These are phyloP conservation scores for Hymenotorrendiella dingleyae DNA, from an alignment of 2,329 filamentous ascomycete species.

Conservation along the genomic window DNA sequence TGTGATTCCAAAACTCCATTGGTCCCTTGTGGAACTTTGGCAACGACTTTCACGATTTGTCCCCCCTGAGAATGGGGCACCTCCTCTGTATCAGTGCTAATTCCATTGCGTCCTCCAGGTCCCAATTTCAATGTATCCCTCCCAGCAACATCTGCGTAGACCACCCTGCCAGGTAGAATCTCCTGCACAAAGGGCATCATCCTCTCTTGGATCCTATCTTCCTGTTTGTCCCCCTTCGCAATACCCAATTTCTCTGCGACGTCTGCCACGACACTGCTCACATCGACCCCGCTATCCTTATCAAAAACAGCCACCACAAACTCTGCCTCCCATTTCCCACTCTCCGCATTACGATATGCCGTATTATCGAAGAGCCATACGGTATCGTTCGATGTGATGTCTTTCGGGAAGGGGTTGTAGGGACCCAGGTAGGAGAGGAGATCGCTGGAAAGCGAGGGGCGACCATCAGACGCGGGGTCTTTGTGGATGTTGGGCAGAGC, in stretches of 20 bases:
- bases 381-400: conserved; percentile 55
- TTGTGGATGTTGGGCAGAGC: conserved; percentile 36
- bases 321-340: conserved; percentile 67
- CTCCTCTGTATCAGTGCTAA: conserved; percentile 57
- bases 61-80: conserved; percentile 45
- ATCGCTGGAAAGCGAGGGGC: conserved; percentile 24
- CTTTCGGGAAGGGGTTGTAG: conserved; percentile 51
- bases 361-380: conserved; percentile 92
- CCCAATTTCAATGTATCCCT: conserved; percentile 49
- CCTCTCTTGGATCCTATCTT: conserved; percentile 57
- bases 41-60: conserved; percentile 39
- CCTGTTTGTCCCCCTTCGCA: conserved; percentile 48
- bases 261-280: conserved; percentile 63
- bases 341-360: conserved; percentile 55
- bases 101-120: conserved; percentile 65
- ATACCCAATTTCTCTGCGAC: conserved; percentile 66
- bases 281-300: conserved; percentile 58
- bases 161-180: conserved; percentile 62
- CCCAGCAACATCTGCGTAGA: conserved; percentile 55
- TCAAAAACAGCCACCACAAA: conserved; percentile 80
- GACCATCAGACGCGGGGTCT: conserved; percentile 23
- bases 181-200: conserved; percentile 74
- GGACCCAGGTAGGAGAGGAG: conserved; percentile 46
- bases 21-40: conserved; percentile 44
- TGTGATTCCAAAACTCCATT: conserved; percentile 56